Conservation (phyloP, 2,329 filamentous ascomycete species). For the Stachybotrys echinatus region DNA sequence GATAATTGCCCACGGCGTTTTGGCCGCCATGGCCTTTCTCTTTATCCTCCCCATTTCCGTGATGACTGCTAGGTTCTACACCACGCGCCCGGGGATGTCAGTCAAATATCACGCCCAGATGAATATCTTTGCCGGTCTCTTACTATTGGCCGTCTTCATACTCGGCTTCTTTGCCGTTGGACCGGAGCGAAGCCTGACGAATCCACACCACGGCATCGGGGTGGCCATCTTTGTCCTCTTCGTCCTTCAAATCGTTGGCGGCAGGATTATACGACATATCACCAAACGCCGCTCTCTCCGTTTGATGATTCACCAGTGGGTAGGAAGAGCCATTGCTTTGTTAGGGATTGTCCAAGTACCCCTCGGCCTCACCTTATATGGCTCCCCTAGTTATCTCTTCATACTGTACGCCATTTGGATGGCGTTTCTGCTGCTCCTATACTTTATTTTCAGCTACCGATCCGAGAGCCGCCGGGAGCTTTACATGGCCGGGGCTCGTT, state of each 20-base stretch:
- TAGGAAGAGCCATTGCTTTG: conserved; percentile 71
- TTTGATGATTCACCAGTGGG: conserved; percentile 77
- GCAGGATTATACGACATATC: conserved; percentile 55
- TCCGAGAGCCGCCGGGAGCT: conserved; percentile 50
- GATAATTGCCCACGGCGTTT: conserved; percentile 64
- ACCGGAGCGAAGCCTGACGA: conserved; percentile 63
- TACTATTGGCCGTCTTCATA: conserved; percentile 67
- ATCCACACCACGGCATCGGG: conserved; percentile 82
- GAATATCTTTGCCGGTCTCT: conserved; percentile 61
- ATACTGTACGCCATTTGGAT: conserved; percentile 80
- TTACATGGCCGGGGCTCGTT: conserved; percentile 52
- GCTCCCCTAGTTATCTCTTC: conserved; percentile 80
- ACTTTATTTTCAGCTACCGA: conserved; percentile 75
- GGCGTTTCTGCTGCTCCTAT: conserved; percentile 64
- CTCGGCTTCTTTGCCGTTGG: conserved; percentile 77
- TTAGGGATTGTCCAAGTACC: conserved; percentile 84
- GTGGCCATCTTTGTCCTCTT: conserved; percentile 72
- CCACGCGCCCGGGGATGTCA: conserved; percentile 53
- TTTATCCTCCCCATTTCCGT: conserved; percentile 70
- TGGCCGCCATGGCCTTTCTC: conserved; percentile 70
- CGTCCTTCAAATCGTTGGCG: conserved; percentile 65
- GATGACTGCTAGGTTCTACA: conserved; percentile 67
- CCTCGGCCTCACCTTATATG: conserved; percentile 85
- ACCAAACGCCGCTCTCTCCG: conserved; percentile 43
- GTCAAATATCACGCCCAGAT: conserved; percentile 69